Evolutionary conservation across 345 rosid genomes (phyloP).

Genomic region (Barbarea vulgaris): DNA sequence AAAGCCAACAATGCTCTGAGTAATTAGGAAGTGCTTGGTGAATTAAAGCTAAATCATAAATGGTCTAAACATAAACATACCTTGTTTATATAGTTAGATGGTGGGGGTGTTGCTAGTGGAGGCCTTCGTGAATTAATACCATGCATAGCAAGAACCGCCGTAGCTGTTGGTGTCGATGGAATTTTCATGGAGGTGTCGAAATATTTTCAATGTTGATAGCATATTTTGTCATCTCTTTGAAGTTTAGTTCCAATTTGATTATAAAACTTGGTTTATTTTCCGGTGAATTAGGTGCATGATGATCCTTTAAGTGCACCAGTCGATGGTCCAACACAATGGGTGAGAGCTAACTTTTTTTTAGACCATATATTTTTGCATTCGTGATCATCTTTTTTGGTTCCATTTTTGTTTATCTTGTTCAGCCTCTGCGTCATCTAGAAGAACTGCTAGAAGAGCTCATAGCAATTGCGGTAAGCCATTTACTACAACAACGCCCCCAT

Average conservation of each 20-base stretch:
- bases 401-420: not conserved
- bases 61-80: constrained; percentile 32
- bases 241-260: constrained; percentile 5
- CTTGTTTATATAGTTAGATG: constrained; percentile 47
- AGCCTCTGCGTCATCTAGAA: constrained; percentile 83
- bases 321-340: constrained; percentile 97
- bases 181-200: constrained; percentile 88
- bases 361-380: not conserved
- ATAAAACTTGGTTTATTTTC: constrained; percentile 34
- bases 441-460: constrained; percentile 84
- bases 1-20: not conserved
- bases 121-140: constrained; percentile 95
- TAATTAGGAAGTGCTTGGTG: not conserved
- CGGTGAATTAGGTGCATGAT: constrained; percentile 69
- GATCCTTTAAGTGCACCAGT: constrained; percentile 87
- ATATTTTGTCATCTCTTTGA: not conserved
- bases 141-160: constrained; percentile 93
- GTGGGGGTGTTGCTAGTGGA: constrained; percentile 98
- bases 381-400: not conserved
- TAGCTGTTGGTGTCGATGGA: constrained; percentile 94
- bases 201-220: not conserved
- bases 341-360: constrained; percentile 37
- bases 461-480: constrained; percentile 73
- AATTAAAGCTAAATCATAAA: not conserved
- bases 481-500: constrained; percentile 17